Evolutionary conservation across 2,329 filamentous ascomycete genomes (phyloP).

Genomic region (Calycina herbarum): DNA sequence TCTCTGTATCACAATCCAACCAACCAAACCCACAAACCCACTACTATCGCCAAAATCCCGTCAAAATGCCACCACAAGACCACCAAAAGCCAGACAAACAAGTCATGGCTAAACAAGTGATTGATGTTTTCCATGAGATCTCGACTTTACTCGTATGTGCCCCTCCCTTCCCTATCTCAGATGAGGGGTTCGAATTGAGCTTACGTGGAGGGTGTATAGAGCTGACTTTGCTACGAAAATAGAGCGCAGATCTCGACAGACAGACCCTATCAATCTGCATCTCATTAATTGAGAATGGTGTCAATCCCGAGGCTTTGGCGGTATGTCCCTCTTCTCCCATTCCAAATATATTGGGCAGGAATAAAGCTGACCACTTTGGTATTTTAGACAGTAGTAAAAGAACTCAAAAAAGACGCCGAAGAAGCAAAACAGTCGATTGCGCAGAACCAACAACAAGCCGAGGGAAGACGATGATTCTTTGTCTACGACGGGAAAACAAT

Average conservation of each 20-base stretch:
- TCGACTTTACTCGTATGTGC: constrained; percentile 78
- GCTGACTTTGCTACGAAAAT: constrained; percentile 15
- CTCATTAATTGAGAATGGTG: constrained; percentile 94
- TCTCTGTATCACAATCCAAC: not conserved
- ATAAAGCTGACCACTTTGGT: constrained; percentile 15
- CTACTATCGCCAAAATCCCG: not conserved
- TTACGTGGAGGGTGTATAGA: not conserved
- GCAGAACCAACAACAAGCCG: not conserved
- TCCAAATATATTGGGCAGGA: not conserved
- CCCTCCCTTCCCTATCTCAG: not conserved
- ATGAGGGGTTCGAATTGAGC: too few relatives aligned
- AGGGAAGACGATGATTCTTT: not conserved
- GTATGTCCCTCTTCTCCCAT: constrained; percentile 53
- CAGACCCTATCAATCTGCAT: constrained; percentile 92
- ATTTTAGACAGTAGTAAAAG: constrained; percentile 35
- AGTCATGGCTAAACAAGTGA: constrained; percentile 70
- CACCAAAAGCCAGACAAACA: constrained; percentile 60
- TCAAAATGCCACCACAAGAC: not conserved
- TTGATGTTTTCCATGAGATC: constrained; percentile 82
- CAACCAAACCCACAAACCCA: not conserved
- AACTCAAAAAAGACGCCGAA: constrained; percentile 36
- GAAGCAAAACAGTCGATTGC: constrained; percentile 24
- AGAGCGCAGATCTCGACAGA: constrained; percentile 94
- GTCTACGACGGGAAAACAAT: not conserved
- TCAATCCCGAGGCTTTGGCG: constrained; percentile 91